Conservation (phyloP, 2,329 filamentous ascomycete genomes). For the Exophiala lecanii-corni region DNA sequence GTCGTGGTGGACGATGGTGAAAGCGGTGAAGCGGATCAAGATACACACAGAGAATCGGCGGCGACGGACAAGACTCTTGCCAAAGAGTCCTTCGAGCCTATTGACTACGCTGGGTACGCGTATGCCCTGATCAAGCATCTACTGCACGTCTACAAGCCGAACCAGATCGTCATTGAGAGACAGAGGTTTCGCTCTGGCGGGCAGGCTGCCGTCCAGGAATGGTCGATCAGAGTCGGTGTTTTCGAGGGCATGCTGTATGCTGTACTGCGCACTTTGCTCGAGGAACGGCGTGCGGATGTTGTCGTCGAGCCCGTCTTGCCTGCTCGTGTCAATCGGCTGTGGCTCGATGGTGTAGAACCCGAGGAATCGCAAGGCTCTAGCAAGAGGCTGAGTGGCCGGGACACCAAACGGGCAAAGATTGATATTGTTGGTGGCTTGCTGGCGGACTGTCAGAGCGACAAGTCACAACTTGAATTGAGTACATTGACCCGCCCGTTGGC, state of each 20-base stretch:
- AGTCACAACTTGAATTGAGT: constrained; percentile 8
- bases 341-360: constrained; percentile 36
- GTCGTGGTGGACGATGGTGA: too few relatives aligned
- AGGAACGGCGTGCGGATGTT: constrained; percentile 41
- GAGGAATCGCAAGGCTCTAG: constrained; percentile 17
- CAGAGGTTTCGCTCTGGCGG: constrained; percentile 63
- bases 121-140: constrained; percentile 52
- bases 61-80: constrained; percentile 10
- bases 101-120: constrained; percentile 51
- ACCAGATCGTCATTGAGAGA: constrained; percentile 65
- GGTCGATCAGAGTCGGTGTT: constrained; percentile 77
- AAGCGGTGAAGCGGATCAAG: background rate
- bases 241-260: constrained; percentile 79
- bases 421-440: constrained; percentile 30
- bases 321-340: constrained; percentile 52
- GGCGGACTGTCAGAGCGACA: background rate
- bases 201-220: constrained; percentile 64
- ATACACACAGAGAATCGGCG: constrained; percentile 30
- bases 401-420: constrained; percentile 55
- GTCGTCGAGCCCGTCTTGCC: constrained; percentile 51
- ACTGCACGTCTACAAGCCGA: constrained; percentile 51
- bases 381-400: constrained; percentile 21
- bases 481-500: constrained; percentile 4
- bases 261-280: constrained; percentile 54
- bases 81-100: constrained; percentile 50